Percentiles rank a stretch among this genome's conserved stretches.
Evolutionary conservation across 805 yeast genomes (phyloP).

Genomic region (Saccharomyces cerevisiae): DNA sequence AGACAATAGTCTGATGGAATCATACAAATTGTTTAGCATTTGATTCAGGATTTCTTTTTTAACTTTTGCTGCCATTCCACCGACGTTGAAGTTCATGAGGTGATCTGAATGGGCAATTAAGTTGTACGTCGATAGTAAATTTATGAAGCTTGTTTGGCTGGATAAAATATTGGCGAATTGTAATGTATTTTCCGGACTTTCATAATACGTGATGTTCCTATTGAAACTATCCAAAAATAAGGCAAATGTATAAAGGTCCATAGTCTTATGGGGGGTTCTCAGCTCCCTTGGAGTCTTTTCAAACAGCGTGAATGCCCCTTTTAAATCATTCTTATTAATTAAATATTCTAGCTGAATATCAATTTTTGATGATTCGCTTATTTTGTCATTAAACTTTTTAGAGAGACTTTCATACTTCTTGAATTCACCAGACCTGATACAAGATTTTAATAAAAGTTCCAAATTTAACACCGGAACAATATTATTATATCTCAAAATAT

Average conservation of each 20-base stretch:
- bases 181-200: slow-evolving; percentile 17
- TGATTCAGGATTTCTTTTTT: slow-evolving; percentile 17
- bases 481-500: slow-evolving; percentile 18
- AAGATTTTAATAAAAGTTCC: slow-evolving; percentile 19
- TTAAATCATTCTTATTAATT: slow-evolving; percentile 13
- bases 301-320: slow-evolving; percentile 17
- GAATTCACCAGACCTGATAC: slow-evolving; percentile 20
- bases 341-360: slow-evolving; percentile 20
- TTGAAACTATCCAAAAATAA: slow-evolving; percentile 19
- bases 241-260: slow-evolving; percentile 20
- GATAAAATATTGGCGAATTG: slow-evolving; percentile 26
- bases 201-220: slow-evolving; percentile 4
- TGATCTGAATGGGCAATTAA: slow-evolving; percentile 8
- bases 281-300: slow-evolving; percentile 6
- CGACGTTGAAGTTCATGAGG: slow-evolving; percentile 2
- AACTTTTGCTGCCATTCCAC: slow-evolving; percentile 4
- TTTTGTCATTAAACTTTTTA: slow-evolving; percentile 10
- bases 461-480: slow-evolving; percentile 21
- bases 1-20: slow-evolving; percentile 14
- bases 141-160: slow-evolving; percentile 11
- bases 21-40: slow-evolving; percentile 23
- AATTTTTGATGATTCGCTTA: slow-evolving; percentile 7
- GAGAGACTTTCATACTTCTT: slow-evolving; percentile 12
- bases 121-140: slow-evolving; percentile 15
- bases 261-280: slow-evolving; percentile 12